Evolutionary conservation across 2,329 filamentous ascomycete species (phyloP), one percentile per base, ranked within the genome.

Genomic region (Amesomyces nigricolor): DNA sequence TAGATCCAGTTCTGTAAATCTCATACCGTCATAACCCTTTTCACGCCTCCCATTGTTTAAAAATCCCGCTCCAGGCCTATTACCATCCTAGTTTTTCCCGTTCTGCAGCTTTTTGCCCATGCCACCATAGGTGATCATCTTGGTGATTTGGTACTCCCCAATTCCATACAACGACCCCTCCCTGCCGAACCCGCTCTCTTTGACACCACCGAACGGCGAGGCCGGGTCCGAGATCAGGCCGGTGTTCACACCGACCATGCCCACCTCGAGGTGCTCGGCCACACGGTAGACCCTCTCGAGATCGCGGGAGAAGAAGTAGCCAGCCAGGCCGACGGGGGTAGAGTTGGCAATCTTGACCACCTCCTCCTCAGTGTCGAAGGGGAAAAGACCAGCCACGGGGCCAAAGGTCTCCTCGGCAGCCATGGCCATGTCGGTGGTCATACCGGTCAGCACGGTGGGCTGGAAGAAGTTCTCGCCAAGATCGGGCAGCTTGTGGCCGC

Each of bases 401-500:
- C 94, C 94, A 68, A 99, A 99, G 0, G 92, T 99, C 77, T 99
- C 94, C 72, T 97, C 92, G 1, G 76, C 76, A 4, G 89, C 86
- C 63, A 97, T 80, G 57, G 82, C 79, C 94, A 97, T 97, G 42
- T 91, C 84, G 56, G 79, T 76, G 10, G 79, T 95, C 86, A 96
- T 92, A 60, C 88, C 88, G 9, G 88, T 86, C 58, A 99, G 83
- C 42, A 97, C 88, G 0, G 94, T 97, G 2, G 89, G 90, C 66
- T 91, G 82, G 74, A 87, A 96, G 75, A 95, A 99, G 75, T 95
- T 95, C 39, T 77, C 68, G 4, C 94, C 92, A 2, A 95, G 75
- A 16, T 91, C 82, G 1, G 85, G 78, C 56, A 91, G 72, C 68
- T 79, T 83, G 70, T 88, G 79, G 2, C 92, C 94, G 51, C 91